Conservation (phyloP, 2,329 filamentous ascomycete genomes). For the Daldinia sp. region DNA sequence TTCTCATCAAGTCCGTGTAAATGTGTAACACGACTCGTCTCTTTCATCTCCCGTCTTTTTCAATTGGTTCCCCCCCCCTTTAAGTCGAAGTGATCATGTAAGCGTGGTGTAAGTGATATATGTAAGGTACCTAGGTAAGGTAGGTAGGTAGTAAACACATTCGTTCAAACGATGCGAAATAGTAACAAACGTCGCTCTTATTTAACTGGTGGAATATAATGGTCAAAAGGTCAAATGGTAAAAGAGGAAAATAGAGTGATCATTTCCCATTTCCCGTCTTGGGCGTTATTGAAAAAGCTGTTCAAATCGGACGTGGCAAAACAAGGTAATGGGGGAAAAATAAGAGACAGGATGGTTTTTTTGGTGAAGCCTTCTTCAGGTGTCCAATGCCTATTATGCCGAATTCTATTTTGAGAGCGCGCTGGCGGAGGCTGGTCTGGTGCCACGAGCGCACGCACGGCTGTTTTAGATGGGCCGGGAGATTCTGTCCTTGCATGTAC, state of each 20-base stretch:
- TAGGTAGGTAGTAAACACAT: slow-evolving; percentile 1
- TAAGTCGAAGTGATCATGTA: slow-evolving; percentile 25
- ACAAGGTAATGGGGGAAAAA: slow-evolving; percentile 7
- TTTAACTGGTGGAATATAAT: slow-evolving; percentile 19
- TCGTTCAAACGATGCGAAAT: neutral
- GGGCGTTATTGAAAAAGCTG: slow-evolving; percentile 12
- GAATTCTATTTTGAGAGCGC: slow-evolving; percentile 42
- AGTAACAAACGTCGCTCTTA: neutral
- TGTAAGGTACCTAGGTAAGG: too few species aligned
- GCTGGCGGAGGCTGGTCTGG: slow-evolving; percentile 40
- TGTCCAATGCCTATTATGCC: slow-evolving; percentile 41
- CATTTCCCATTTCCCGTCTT: neutral
- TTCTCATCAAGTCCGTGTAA: slow-evolving; percentile 16
- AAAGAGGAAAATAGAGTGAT: slow-evolving; percentile 8
- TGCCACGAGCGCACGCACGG: slow-evolving; percentile 42
- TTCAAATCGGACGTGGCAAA: neutral
- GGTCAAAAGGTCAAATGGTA: slow-evolving; percentile 3
- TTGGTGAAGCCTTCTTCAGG: slow-evolving; percentile 24
- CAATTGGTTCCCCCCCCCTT: slow-evolving; percentile 16
- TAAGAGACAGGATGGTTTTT: neutral
- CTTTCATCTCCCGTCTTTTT: slow-evolving; percentile 20
- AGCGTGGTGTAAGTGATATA: slow-evolving; percentile 16
- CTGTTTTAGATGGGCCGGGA: slow-evolving; percentile 43
- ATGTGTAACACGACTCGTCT: slow-evolving; percentile 17
- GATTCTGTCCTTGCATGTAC: slow-evolving; percentile 20